These are phyloP conservation scores for Echria macrotheca DNA, from an alignment of 495 filamentous ascomycete species.

Conservation along the genomic window DNA sequence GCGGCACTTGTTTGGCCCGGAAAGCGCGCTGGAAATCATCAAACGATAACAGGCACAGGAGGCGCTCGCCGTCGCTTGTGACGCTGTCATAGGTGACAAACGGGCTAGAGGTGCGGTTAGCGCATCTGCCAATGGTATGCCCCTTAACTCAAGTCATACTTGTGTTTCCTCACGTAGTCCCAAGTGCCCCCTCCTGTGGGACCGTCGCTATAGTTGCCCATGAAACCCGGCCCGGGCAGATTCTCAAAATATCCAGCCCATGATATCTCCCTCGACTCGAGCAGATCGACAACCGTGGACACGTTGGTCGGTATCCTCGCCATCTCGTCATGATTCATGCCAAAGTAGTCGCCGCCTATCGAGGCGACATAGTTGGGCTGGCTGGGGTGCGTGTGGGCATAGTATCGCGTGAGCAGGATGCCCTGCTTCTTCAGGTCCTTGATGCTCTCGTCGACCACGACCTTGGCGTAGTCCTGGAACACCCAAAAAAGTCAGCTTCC, in stretches of 20 bases:
- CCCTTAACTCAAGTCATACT: conserved; percentile 28
- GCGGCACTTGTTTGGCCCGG: conserved; percentile 51
- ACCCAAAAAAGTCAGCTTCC: background rate
- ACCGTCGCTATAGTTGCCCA: conserved; percentile 50
- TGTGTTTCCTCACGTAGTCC: conserved; percentile 70
- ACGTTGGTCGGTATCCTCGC: conserved; percentile 57
- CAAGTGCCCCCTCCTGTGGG: conserved; percentile 43
- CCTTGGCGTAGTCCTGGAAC: conserved; percentile 50
- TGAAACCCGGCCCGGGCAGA: conserved; percentile 60
- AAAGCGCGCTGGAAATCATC: conserved; percentile 52
- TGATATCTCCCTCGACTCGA: conserved; percentile 55
- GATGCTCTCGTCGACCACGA: conserved; percentile 45
- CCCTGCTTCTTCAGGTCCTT: conserved; percentile 54
- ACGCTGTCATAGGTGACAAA: conserved; percentile 48
- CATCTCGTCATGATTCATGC: conserved; percentile 59
- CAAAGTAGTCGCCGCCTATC: conserved; percentile 62
- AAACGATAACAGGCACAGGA: conserved; percentile 57
- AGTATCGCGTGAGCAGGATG: conserved; percentile 59
- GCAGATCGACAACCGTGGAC: conserved; percentile 61
- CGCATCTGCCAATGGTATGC: background rate
- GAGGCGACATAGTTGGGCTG: conserved; percentile 48
- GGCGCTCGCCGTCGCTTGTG: conserved; percentile 46
- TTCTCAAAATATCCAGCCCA: conserved; percentile 68
- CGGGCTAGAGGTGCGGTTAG: conserved; percentile 30
- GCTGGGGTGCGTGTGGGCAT: conserved; percentile 52